Base-by-base conservation (phyloP, 75 land plant genomes). In the Azolla pinnata region DNA sequence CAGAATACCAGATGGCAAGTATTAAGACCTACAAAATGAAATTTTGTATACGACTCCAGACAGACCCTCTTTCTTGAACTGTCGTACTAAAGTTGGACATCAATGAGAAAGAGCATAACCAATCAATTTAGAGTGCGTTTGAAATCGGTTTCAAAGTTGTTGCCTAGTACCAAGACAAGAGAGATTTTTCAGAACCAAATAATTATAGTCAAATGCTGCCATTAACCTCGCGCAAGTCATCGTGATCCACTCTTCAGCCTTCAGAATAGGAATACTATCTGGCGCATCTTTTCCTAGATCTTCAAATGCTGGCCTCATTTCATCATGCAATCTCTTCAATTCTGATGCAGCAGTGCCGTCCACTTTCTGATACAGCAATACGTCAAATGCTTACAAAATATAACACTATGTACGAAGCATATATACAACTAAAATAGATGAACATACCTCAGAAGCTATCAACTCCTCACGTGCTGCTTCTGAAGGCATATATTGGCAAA, bases 221-320 rank as follows among this genome's bases (percentile, higher is more conserved):
- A 63, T 73, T 40, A 67, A 51, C 55, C 77, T 75, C 12, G 10
- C n/a, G 57, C 85, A 82, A 44, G 73, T 64, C n/a, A 77, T 72
- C 46, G 62, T 70, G 23, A 86, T 86, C 90, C 90, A 86, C 44
- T 77, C 75, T 57, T 86, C 86, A 14, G 90, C 85, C 4, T 74
- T 47, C 35, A 66, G 59, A 2, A 75, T 79, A 0, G 86, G 61
- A 8, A 86, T 75, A 59, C 61, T 71, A 23, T 79, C 90, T 56
- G 79, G 83, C 44, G 46, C 78, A 51, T 79, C 86, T 66, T 76
- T 79, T 32, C 80, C 90, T 44, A 73, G 83, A 44, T 74, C 79
- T 67, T 86, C 80, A 28, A 86, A 79, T 17, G 71, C 76, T 0
- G 86, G 83, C 55, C 86, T 60, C 35, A 86, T 71, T 64, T 76